Evolutionary conservation across 495 filamentous ascomycete species (phyloP), one percentile per base, ranked within the genome.

Genomic region (Niebla homalea): DNA sequence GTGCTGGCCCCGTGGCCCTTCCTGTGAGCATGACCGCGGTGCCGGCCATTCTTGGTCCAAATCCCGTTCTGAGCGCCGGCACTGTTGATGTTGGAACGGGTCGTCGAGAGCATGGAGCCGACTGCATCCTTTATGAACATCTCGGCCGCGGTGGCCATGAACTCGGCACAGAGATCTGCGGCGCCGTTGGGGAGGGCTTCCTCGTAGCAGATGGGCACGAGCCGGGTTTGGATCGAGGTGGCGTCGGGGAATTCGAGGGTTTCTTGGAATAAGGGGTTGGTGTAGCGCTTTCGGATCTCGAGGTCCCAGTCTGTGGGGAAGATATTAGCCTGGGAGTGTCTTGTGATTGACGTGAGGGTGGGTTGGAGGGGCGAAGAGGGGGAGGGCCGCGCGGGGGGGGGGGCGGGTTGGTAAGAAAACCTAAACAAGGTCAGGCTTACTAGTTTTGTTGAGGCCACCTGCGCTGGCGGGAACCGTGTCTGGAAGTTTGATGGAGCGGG

Each of bases 161-260:
- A 87, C 46, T 85, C 81, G 5, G 89, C 80, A 32, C 85, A 85
- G 23, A 85, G 78, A 5, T 80, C 61, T 6, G 76, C 69, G 53
- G 85, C 77, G 3, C 89, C 87, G 20, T 74, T 75, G n/a, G 75
- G 73, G 4, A 98, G 77, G 0, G 89, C 92, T 53, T 85, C 76
- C 65, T 95, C 92, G 66, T 94, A 95, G 66, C 87, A 94, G 55
- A 96, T 92, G 8, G 92, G 89, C 16, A 87, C 71, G 84, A 97
- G 93, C 50, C 89, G 85, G 18, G 78, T 74, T 57, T 85, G 76
- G 54, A 98, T 86, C 23, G 80, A 82, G 46, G 79, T 74, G 10
- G 76, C 66, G 56, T 93, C 87, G 14, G 92, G 92, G 60, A 98
- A 96, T 67, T 97, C 92, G 50, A 86, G 84, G 0, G 89, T 89